Conservation (phyloP, 768 basidiomycete species). For the Vararia minispora region DNA sequence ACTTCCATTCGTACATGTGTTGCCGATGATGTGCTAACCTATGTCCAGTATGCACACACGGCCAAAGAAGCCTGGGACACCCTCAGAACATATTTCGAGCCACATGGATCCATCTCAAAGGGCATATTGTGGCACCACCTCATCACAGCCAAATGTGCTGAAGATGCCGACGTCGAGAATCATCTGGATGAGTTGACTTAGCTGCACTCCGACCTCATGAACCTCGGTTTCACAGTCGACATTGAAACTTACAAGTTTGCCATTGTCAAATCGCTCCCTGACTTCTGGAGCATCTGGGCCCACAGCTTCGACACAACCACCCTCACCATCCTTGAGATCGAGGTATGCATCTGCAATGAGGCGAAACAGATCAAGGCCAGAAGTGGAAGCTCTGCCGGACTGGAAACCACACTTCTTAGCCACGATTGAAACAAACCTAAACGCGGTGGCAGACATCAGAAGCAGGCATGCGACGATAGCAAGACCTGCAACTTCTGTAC, state of each 20-base stretch:
- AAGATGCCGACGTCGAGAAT: conserved; percentile 12
- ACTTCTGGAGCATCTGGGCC: too few species aligned
- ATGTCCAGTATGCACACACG: conserved; percentile 2
- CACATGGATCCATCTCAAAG: conserved; percentile 5
- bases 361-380: too few species aligned
- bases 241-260: conserved; percentile 12
- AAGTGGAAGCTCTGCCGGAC: too few species aligned
- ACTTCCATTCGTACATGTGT: conserved; percentile 10
- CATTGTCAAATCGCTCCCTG: conserved; percentile 15
- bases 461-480: too few species aligned
- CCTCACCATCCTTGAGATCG: too few species aligned
- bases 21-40: conserved; percentile 7
- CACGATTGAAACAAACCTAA: too few species aligned
- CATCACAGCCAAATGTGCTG: conserved; percentile 7
- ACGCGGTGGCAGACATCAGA: too few species aligned
- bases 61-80: conserved; percentile 13
- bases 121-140: conserved; percentile 5
- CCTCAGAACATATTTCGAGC: conserved; percentile 10
- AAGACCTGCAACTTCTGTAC: too few species aligned
- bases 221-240: conserved; percentile 8
- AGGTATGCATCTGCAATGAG: too few species aligned
- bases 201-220: conserved; percentile 9
- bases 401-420: too few species aligned
- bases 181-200: conserved; percentile 10
- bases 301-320: too few species aligned